Conservation (phyloP, 192 early-diverging fungal species). For the Coemansia sp. region DNA sequence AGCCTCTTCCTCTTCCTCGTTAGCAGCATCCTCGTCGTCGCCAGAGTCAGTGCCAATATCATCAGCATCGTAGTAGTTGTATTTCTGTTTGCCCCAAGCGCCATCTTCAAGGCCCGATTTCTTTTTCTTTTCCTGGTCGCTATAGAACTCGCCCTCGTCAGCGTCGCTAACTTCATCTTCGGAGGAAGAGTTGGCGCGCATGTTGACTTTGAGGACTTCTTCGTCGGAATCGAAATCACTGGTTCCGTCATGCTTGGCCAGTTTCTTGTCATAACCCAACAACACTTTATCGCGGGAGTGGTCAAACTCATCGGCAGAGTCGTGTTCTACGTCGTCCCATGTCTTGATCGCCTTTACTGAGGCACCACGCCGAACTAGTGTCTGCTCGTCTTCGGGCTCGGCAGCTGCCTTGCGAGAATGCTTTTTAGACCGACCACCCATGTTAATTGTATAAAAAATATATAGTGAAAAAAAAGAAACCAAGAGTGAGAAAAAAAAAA, state of each 20-base stretch:
- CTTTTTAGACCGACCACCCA: constrained; percentile 47
- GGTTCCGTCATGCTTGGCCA: constrained; percentile 16
- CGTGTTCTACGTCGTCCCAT: constrained; percentile 76
- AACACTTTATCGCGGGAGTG: constrained; percentile 63
- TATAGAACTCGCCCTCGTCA: constrained; percentile 36
- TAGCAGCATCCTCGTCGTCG: constrained; percentile 64
- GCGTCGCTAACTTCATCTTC: constrained; percentile 60
- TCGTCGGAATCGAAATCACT: constrained; percentile 72
- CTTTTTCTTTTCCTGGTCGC: constrained; percentile 19
- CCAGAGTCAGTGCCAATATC: constrained; percentile 76
- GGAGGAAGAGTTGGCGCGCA: constrained; percentile 40
- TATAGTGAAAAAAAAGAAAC: not conserved
- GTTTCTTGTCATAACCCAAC: constrained; percentile 38
- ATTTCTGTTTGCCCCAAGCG: constrained; percentile 80
- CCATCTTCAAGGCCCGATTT: constrained; percentile 55
- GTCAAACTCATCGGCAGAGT: constrained; percentile 77
- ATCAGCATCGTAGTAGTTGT: constrained; percentile 87
- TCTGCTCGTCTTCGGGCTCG: constrained; percentile 32
- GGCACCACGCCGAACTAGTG: constrained; percentile 34
- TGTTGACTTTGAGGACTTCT: constrained; percentile 75
- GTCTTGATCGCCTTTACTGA: constrained; percentile 70
- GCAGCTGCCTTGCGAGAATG: constrained; percentile 6
- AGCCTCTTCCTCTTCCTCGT: constrained; percentile 89
- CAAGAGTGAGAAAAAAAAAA: not conserved
- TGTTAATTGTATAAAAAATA: constrained; percentile 14